phyloP scores from a whole-genome alignment of 2,329 filamentous ascomycete genomes.

The Colletotrichum godetiae region DNA sequence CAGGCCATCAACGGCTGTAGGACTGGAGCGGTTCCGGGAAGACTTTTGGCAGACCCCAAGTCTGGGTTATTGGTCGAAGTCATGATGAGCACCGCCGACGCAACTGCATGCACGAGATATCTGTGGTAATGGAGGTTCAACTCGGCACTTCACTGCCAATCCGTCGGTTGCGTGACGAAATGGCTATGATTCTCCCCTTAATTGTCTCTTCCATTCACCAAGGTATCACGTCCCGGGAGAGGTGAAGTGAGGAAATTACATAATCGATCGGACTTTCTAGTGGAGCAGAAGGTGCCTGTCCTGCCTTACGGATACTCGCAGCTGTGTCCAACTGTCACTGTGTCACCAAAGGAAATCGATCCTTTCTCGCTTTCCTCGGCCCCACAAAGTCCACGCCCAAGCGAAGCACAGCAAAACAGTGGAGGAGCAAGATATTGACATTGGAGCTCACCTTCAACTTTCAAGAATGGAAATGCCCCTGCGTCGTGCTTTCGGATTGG shows the following conservation, averaged over 20 bases:
- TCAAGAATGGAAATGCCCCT: not conserved
- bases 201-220: too few relatives aligned
- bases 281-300: too few relatives aligned
- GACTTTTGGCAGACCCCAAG: slow-evolving; percentile 2
- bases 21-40: not conserved
- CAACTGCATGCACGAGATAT: not conserved
- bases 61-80: slow-evolving; percentile 1
- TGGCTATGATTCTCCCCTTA: too few relatives aligned
- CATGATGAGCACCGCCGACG: slow-evolving; percentile 10
- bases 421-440: not conserved
- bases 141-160: not conserved
- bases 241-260: not conserved
- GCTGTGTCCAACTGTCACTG: too few relatives aligned
- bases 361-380: too few relatives aligned
- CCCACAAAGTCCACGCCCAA: too few relatives aligned
- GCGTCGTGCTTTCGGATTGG: not conserved
- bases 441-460: not conserved
- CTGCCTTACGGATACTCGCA: too few relatives aligned
- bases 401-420: too few relatives aligned
- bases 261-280: too few relatives aligned
- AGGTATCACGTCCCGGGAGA: too few relatives aligned
- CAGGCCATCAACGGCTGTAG: slow-evolving; percentile 22
- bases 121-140: not conserved
- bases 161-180: too few relatives aligned
- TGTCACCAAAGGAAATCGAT: too few relatives aligned